A percentile compares a stretch with the other conserved stretches of the same genome.
These are phyloP conservation scores for Thermothelomyces thermophilus DNA, from an alignment of 2,329 filamentous ascomycete species.

Conservation along the genomic window DNA sequence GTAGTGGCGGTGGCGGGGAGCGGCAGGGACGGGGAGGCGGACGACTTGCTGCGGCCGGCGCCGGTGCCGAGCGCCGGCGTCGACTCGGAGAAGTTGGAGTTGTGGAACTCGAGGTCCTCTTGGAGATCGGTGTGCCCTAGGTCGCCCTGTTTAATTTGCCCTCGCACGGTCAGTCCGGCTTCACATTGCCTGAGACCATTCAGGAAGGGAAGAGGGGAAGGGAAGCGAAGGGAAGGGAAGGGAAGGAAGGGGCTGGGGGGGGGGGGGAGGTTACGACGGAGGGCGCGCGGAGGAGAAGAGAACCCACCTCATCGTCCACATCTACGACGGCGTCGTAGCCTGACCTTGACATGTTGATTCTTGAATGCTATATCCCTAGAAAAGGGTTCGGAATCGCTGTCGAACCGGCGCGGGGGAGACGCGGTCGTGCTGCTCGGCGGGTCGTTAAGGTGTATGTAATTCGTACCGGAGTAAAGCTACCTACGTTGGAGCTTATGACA, in stretches of 20 bases:
- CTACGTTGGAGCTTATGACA: slow-evolving; percentile 16
- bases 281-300: no score
- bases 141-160: slow-evolving; percentile 67
- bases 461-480: no score
- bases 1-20: slow-evolving; percentile 45
- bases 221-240: slow-evolving; percentile 3
- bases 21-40: slow-evolving; percentile 42
- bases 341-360: slow-evolving; percentile 62
- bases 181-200: no score
- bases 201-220: slow-evolving; percentile 8
- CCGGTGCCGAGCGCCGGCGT: slow-evolving; percentile 45
- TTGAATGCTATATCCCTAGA: neutral
- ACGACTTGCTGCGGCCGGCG: slow-evolving; percentile 33
- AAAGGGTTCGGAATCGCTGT: neutral
- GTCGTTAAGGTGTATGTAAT: slow-evolving; percentile 4
- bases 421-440: neutral
- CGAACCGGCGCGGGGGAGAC: neutral
- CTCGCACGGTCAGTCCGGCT: neutral
- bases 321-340: slow-evolving; percentile 98
- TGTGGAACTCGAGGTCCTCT: slow-evolving; percentile 98
- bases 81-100: slow-evolving; percentile 70
- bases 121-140: slow-evolving; percentile 96
- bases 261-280: neutral
- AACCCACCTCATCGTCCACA: slow-evolving; percentile 83
- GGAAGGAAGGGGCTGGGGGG: neutral